Evolutionary conservation across 192 early-diverging fungal genomes (phyloP), one percentile per base, ranked within the genome.

Genomic region (Mortierella claussenii): DNA sequence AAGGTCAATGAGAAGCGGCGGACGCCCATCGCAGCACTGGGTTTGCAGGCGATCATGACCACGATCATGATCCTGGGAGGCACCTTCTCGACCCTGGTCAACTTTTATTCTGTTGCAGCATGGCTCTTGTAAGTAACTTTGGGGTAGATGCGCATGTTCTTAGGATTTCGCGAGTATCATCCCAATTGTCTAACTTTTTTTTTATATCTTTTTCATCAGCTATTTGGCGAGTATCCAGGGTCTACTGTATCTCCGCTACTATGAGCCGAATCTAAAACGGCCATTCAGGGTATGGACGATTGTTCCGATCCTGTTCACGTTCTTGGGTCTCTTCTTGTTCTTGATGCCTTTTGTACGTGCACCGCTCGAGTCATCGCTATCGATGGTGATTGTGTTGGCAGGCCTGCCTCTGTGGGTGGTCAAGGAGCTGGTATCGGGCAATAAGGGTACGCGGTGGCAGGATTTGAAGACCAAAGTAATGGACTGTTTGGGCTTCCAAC

Each of bases 61-160:
- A 82, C 68, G 11, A 56, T 90, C n/a, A 87, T 89, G 76, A 87
- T 92, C 40, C 40, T 87, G 9, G 68, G 87, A 2, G 93, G 92
- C 9, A 78, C 81, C 15, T 93, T 92, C 60, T 82, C 74, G n/a
- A 81, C 80, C 4, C 81, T 94, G 5, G 87, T 94, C 34, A 93
- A 88, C 53, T 90, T 94, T 54, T 94, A 90, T 75, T 89, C 88
- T 18, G 87, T 93, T 15, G 84, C 87, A 30, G 86, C 90, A 3
- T 94, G 93, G 93, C 52, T 88, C 64, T 87, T 81, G 83, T 82
- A 82, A 75, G 78, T 75, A 12, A 24, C 10, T 17, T 34, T 46
- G 18, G 3, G 10, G 10, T n/a, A 12, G 12, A 32, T 15, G 20
- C 49, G 32, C 2, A 13, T 45, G 8, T 42, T 17, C 10, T 42